Conservation (phyloP, 2,329 filamentous ascomycete species). For the Neocatenulostroma microsporum region DNA sequence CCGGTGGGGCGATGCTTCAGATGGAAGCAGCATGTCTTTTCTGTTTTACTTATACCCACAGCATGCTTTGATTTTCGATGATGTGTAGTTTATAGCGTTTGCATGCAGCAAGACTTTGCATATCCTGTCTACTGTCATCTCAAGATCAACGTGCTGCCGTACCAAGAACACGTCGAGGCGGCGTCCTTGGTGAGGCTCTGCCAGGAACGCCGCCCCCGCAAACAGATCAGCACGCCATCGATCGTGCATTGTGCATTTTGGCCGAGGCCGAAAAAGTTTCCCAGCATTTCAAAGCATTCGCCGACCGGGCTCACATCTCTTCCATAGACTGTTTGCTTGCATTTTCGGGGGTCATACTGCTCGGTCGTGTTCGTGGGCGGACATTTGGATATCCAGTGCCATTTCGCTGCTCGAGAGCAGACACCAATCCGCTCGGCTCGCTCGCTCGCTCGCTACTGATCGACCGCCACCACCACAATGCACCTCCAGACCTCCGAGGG, state of each 20-base stretch:
- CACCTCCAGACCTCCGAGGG: constrained; percentile 27
- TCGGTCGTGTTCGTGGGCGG: too few species aligned
- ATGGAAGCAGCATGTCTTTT: too few species aligned
- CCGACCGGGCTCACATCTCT: too few species aligned
- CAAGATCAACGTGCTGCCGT: not conserved
- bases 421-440: too few species aligned
- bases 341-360: too few species aligned
- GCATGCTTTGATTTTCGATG: not conserved
- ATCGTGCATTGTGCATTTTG: not conserved
- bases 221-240: not conserved
- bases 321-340: too few species aligned
- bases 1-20: not conserved
- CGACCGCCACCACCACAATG: too few species aligned
- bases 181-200: not conserved
- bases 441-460: not conserved
- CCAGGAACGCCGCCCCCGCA: not conserved
- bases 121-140: not conserved
- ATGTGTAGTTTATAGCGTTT: not conserved
- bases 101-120: not conserved
- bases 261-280: not conserved
- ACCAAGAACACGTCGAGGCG: not conserved
- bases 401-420: too few species aligned
- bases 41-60: constrained; percentile 2
- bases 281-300: constrained; percentile 4
- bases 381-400: too few species aligned